phyloP scores from a whole-genome alignment of 2,329 filamentous ascomycete species.

The Thermoascus crustaceus region DNA sequence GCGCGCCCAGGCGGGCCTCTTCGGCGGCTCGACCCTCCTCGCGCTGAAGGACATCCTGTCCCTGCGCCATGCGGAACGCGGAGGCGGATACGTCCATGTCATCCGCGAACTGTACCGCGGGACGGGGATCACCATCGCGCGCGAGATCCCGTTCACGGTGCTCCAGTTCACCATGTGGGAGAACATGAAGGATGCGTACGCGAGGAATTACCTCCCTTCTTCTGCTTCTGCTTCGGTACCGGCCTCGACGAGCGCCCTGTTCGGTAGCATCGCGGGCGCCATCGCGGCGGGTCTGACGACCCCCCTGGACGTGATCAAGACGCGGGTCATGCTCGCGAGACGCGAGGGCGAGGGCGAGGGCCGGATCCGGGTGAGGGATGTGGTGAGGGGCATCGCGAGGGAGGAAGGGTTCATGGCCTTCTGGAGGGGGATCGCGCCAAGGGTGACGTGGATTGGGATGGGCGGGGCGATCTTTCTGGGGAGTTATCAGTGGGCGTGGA shows the following conservation, averaged over 20 bases:
- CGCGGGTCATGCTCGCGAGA: slow-evolving; percentile 82
- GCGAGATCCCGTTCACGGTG: slow-evolving; percentile 94
- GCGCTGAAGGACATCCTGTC: slow-evolving; percentile 64
- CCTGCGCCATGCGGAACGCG: slow-evolving; percentile 34
- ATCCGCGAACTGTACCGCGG: slow-evolving; percentile 83
- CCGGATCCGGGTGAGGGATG: slow-evolving; percentile 28
- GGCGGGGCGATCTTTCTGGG: slow-evolving; percentile 92
- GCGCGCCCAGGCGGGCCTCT: slow-evolving; percentile 79
- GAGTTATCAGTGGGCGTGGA: slow-evolving; percentile 83
- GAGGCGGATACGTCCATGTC: slow-evolving; percentile 48
- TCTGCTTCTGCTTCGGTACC: slow-evolving; percentile 44
- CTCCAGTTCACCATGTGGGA: slow-evolving; percentile 99
- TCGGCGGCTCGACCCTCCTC: slow-evolving; percentile 59
- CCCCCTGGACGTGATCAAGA: slow-evolving; percentile 93
- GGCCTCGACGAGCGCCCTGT: slow-evolving; percentile 71
- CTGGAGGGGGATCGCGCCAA: slow-evolving; percentile 56
- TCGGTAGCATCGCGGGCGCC: slow-evolving; percentile 75
- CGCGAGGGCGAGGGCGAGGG: slow-evolving; percentile 47
- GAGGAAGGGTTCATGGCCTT: slow-evolving; percentile 40
- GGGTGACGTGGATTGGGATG: slow-evolving; percentile 89
- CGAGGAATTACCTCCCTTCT: too few relatives aligned
- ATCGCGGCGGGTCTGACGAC: slow-evolving; percentile 84
- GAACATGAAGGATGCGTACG: slow-evolving; percentile 60
- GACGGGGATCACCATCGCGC: slow-evolving; percentile 84
- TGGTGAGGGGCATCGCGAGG: slow-evolving; percentile 57